Evolutionary conservation across 2,329 filamentous ascomycete species (phyloP).

Genomic region (Claviceps sp.): DNA sequence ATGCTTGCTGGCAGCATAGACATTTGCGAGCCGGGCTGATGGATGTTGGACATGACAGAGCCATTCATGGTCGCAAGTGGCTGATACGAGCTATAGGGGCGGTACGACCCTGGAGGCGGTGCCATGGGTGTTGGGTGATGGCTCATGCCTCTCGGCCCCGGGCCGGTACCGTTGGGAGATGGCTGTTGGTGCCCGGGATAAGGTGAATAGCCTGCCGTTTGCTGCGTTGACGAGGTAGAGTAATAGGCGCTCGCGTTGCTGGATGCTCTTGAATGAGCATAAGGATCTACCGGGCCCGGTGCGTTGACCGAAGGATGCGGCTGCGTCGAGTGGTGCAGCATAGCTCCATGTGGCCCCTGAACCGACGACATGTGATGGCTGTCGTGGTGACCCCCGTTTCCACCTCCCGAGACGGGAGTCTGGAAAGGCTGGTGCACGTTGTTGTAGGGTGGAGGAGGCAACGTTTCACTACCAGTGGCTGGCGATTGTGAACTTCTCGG

Average conservation of each 20-base stretch:
- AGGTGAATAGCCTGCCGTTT: conserved; percentile 31
- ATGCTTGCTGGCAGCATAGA: conserved; percentile 49
- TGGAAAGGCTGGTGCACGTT: conserved; percentile 53
- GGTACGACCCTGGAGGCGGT: conserved; percentile 37
- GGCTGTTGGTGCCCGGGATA: conserved; percentile 30
- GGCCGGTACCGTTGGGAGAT: conserved; percentile 30
- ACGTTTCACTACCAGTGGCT: conserved; percentile 40
- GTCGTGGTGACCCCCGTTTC: conserved; percentile 25
- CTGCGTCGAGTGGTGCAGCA: conserved; percentile 23
- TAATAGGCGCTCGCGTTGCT: conserved; percentile 48
- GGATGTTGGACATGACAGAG: conserved; percentile 65
- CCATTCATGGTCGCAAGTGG: conserved; percentile 51
- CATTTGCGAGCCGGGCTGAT: conserved; percentile 60
- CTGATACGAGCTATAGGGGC: conserved; percentile 28
- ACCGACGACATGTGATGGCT: conserved; percentile 18
- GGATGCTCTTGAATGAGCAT: conserved; percentile 34
- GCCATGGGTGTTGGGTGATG: conserved; percentile 19
- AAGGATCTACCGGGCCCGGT: conserved; percentile 46
- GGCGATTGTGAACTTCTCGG: conserved; percentile 31
- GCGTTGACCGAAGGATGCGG: conserved; percentile 35
- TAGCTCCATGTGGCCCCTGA: conserved; percentile 14
- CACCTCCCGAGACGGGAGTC: conserved; percentile 38
- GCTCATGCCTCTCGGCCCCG: conserved; percentile 26
- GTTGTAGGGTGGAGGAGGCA: conserved; percentile 57
- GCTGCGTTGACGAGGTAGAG: conserved; percentile 34